These are phyloP conservation scores for Moringa oleifera DNA, from an alignment of 345 rosid genomes.

Conservation along the genomic window DNA sequence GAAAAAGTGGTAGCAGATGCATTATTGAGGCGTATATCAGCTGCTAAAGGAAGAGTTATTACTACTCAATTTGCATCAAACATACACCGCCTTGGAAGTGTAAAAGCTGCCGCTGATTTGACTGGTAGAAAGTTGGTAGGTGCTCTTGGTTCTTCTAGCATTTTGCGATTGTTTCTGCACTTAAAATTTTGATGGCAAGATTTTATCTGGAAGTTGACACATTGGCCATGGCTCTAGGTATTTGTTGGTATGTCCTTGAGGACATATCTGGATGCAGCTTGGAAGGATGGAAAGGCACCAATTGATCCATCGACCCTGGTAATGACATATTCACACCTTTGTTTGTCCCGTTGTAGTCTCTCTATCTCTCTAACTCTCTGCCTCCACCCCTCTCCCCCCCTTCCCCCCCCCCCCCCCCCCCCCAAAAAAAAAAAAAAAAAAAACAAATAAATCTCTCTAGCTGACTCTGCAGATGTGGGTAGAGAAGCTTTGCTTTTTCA, in stretches of 20 bases:
- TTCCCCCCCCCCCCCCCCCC: too few species aligned
- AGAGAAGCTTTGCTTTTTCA: too few species aligned
- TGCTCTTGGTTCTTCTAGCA: slow-evolving; percentile 2
- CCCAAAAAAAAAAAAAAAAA: too few species aligned
- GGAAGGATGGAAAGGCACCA: slow-evolving; percentile 98
- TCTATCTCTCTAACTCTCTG: slow-evolving; percentile 2
- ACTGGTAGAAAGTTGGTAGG: slow-evolving; percentile 88
- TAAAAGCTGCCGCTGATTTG: slow-evolving; percentile 93
- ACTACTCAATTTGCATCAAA: slow-evolving; percentile 98
- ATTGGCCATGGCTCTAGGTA: slow-evolving; percentile 38
- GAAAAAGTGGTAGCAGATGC: slow-evolving; percentile 86
- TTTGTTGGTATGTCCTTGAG: slow-evolving; percentile 97
- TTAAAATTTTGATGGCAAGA: neutral
- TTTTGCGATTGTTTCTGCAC: neutral
- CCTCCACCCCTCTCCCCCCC: too few species aligned
- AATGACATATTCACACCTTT: slow-evolving; percentile 13
- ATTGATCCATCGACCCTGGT: slow-evolving; percentile 96
- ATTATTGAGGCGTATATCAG: slow-evolving; percentile 65
- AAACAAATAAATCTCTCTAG: too few species aligned
- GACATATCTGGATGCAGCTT: slow-evolving; percentile 95
- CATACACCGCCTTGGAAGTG: slow-evolving; percentile 95
- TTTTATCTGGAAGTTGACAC: slow-evolving; percentile 8
- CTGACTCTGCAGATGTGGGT: too few species aligned
- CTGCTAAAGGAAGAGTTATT: slow-evolving; percentile 87
- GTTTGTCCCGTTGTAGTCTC: neutral